phyloP scores from a whole-genome alignment of 352 stramenopile species.

The Pythium dissotocum region DNA sequence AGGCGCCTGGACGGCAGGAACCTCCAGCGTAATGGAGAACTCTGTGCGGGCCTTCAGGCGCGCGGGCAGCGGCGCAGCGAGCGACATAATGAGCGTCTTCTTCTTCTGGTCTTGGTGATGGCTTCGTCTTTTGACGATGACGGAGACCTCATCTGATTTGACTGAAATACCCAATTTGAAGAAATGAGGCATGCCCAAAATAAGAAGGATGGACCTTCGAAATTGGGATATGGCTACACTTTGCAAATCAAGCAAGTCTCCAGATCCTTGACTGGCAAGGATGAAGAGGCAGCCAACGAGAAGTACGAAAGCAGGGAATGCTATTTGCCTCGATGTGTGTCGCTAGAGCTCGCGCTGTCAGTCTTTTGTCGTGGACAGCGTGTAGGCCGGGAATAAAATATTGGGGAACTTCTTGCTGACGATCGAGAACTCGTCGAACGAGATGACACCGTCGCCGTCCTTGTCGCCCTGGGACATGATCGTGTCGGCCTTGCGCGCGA shows the following conservation, averaged over 20 bases:
- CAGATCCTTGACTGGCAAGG: not conserved
- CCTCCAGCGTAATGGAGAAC: conserved; percentile 78
- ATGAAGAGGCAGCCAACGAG: not conserved
- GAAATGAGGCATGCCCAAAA: conserved; percentile 3
- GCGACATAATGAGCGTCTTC: conserved; percentile 10
- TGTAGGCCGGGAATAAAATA: conserved; percentile 91
- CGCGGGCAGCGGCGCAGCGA: conserved; percentile 48
- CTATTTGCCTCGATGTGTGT: not conserved
- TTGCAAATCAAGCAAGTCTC: not conserved
- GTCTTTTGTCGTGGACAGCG: conserved; percentile 62
- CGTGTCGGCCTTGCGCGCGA: conserved; percentile 94
- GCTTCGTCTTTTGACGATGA: not conserved
- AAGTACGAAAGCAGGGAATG: not conserved
- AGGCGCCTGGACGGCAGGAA: conserved; percentile 29
- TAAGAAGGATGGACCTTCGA: not conserved
- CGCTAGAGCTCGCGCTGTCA: conserved; percentile 11
- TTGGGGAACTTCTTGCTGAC: conserved; percentile 97
- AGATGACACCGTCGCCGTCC: conserved; percentile 96
- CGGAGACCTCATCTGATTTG: not conserved
- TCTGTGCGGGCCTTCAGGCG: conserved; percentile 77
- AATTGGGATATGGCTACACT: conserved; percentile 11
- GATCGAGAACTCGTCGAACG: conserved; percentile 96
- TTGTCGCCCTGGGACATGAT: conserved; percentile 97
- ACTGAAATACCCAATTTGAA: conserved; percentile 4
- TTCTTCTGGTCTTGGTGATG: not conserved